Percentiles rank a stretch among this genome's conserved stretches.
These are phyloP conservation scores for Umbelopsis vinacea DNA, from an alignment of 192 early-diverging fungal genomes.

Conservation along the genomic window DNA sequence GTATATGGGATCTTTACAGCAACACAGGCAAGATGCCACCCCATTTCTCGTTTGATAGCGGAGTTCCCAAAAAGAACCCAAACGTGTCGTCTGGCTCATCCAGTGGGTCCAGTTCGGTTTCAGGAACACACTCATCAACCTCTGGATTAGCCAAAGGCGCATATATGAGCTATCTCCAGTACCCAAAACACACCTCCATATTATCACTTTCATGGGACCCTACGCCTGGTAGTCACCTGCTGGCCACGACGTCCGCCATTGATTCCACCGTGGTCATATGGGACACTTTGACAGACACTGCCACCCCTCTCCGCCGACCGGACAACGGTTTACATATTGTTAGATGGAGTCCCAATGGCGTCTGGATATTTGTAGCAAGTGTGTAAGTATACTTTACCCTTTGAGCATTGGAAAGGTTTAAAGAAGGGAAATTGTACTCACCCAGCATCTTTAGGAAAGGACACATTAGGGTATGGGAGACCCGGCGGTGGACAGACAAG, in stretches of 20 bases:
- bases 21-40: constrained; percentile 1
- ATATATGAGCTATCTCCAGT: constrained; percentile 46
- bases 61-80: not conserved
- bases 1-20: constrained; percentile 49
- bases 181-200: constrained; percentile 42
- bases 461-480: constrained; percentile 55
- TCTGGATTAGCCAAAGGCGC: constrained; percentile 26
- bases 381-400: constrained; percentile 34
- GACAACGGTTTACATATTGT: constrained; percentile 43
- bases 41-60: constrained; percentile 3
- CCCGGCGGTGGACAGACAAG: constrained; percentile 46
- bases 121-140: not conserved
- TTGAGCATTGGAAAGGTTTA: not conserved
- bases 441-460: constrained; percentile 24
- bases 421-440: too few species aligned
- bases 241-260: constrained; percentile 45
- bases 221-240: constrained; percentile 48
- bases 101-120: not conserved
- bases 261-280: constrained; percentile 47
- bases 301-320: constrained; percentile 37
- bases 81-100: constrained; percentile 14
- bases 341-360: constrained; percentile 58
- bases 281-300: constrained; percentile 43
- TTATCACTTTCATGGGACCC: constrained; percentile 53
- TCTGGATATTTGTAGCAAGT: constrained; percentile 47